These are phyloP conservation scores for Phytophthora fragariae DNA, from an alignment of 352 stramenopile genomes.

Conservation along the genomic window DNA sequence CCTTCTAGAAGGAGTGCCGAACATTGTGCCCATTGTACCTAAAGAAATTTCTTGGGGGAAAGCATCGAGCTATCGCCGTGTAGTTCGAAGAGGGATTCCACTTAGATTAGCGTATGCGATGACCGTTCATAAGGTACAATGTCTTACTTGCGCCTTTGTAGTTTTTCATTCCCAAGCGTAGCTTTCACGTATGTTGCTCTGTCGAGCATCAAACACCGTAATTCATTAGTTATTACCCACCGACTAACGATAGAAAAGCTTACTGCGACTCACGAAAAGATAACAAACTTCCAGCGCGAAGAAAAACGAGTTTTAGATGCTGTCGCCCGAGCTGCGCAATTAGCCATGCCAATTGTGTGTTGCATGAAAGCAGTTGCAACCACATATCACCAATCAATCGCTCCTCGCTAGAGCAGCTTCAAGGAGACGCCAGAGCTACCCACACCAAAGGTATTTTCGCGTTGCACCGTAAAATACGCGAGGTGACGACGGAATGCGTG, in stretches of 20 bases:
- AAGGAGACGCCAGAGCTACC: too few species aligned
- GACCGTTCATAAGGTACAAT: constrained; percentile 2
- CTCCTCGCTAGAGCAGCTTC: too few species aligned
- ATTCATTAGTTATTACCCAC: background rate
- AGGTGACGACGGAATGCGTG: too few species aligned
- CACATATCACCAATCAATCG: too few species aligned
- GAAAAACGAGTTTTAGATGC: background rate
- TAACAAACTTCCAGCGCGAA: background rate
- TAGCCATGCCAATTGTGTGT: background rate
- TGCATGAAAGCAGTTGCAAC: too few species aligned
- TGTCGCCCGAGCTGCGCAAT: background rate
- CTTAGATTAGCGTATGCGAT: background rate
- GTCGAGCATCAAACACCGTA: background rate
- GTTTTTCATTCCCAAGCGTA: background rate
- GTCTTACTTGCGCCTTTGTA: background rate
- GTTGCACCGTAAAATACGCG: too few species aligned
- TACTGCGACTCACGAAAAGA: background rate
- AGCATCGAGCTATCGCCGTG: background rate
- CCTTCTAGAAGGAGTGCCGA: background rate
- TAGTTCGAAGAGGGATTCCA: background rate
- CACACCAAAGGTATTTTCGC: too few species aligned
- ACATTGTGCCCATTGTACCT: background rate
- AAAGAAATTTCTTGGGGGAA: constrained; percentile 2
- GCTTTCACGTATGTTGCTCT: background rate
- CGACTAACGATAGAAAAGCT: background rate